These are phyloP conservation scores for Cucurbita moschata DNA, from an alignment of 306 rosid species.

Conservation along the genomic window DNA sequence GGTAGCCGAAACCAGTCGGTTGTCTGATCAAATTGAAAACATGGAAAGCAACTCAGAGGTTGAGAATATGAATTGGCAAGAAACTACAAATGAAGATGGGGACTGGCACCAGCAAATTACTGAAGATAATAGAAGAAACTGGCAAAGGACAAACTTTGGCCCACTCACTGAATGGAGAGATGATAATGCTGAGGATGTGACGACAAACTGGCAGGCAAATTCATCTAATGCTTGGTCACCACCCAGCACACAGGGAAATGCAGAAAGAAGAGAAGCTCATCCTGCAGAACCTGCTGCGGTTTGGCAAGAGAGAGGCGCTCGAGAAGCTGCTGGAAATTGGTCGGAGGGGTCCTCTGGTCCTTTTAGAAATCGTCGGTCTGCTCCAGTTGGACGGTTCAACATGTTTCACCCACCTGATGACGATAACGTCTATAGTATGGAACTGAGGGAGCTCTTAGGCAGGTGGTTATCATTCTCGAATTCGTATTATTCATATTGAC, in stretches of 20 bases:
- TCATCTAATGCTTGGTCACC: slow-evolving; percentile 52
- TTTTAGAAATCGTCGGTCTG: slow-evolving; percentile 59
- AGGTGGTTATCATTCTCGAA: slow-evolving; percentile 34
- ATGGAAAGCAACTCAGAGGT: slow-evolving; percentile 30
- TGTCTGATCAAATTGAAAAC: slow-evolving; percentile 39
- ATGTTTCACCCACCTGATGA: slow-evolving; percentile 97
- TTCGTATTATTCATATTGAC: background rate
- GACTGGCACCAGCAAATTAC: slow-evolving; percentile 52
- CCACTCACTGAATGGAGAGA: slow-evolving; percentile 57
- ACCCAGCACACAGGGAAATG: slow-evolving; percentile 35
- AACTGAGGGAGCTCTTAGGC: slow-evolving; percentile 97
- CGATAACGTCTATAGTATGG: slow-evolving; percentile 97
- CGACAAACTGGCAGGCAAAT: slow-evolving; percentile 31
- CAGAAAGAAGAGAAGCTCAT: slow-evolving; percentile 48
- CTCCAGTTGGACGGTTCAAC: slow-evolving; percentile 60
- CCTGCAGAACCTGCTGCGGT: slow-evolving; percentile 41
- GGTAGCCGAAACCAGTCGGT: slow-evolving; percentile 32
- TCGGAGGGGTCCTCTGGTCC: slow-evolving; percentile 67
- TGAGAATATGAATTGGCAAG: slow-evolving; percentile 58
- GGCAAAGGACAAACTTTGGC: slow-evolving; percentile 50
- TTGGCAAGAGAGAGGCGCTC: slow-evolving; percentile 55
- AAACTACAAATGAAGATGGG: slow-evolving; percentile 38
- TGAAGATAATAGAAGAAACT: slow-evolving; percentile 48
- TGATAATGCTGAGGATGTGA: slow-evolving; percentile 26
- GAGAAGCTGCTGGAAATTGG: slow-evolving; percentile 73